Evolutionary conservation across 345 rosid species (phyloP).

Genomic region (Eucalyptus tenuipes): DNA sequence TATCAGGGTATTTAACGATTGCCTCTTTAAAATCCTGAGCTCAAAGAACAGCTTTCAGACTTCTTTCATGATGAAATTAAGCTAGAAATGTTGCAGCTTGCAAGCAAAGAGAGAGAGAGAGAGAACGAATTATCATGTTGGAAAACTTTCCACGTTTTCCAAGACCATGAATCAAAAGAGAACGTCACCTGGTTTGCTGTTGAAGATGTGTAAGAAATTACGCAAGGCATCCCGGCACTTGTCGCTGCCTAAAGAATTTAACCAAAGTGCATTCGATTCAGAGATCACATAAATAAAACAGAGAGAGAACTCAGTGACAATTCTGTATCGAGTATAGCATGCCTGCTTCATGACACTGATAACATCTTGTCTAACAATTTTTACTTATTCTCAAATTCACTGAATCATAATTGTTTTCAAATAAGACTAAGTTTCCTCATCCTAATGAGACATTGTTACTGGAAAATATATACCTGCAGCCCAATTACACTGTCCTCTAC

Average conservation of each 20-base stretch:
- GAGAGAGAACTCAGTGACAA: background rate
- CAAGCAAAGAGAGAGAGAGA: background rate
- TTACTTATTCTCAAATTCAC: background rate
- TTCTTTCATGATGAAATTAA: background rate
- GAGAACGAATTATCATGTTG: background rate
- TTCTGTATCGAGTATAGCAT: background rate
- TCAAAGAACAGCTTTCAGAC: background rate
- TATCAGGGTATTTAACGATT: conserved; percentile 65
- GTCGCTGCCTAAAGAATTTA: conserved; percentile 62
- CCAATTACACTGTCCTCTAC: conserved; percentile 97
- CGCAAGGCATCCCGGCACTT: conserved; percentile 82
- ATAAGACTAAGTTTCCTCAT: background rate
- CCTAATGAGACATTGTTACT: background rate
- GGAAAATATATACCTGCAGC: conserved; percentile 34
- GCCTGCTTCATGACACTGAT: background rate
- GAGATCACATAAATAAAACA: background rate
- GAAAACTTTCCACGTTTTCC: background rate
- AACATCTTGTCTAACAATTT: background rate
- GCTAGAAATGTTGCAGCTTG: background rate
- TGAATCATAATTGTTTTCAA: background rate
- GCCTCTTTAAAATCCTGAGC: conserved; percentile 78
- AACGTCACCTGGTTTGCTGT: conserved; percentile 73
- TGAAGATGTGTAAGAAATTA: conserved; percentile 75
- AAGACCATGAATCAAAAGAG: background rate
- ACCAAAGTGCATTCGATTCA: background rate